Base-by-base conservation (phyloP, 176 grass and related monocot genomes). In the Musa beccarii region DNA sequence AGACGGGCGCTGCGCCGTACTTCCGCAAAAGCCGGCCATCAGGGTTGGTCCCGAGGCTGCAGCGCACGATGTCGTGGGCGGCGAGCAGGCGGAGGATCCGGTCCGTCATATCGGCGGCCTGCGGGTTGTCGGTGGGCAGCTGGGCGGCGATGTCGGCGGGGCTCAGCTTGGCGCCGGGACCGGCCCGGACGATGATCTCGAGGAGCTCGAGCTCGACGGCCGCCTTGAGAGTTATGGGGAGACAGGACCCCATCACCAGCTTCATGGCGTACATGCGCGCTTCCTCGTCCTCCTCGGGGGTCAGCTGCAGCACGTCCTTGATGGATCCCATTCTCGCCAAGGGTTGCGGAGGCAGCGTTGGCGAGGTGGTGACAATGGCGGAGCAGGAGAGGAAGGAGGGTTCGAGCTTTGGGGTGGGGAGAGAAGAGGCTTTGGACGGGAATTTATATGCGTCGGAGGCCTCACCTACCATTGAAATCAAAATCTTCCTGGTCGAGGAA, bases 191-290 rank as follows among this genome's bases (percentile, higher is more conserved):
- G 16, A 96, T 76, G 51, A 72, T 86, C 49, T 92, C 87, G 0
- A 96, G 93, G 23, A 96, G 85, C 11, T 80, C 90, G 20, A 96
- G 90, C 84, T 96, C 93, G 51, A 96, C 78, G n/a, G 93, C 89
- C 65, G 83, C 85, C 76, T 97, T 97, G 0, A 97, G 93, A 29
- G 89, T 90, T 89, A 97, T 97, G 25, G 93, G 93, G 59, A 93
- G 93, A 83, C 83, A 13, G 90, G 90, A 6, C 25, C 87, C 68
- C 55, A 81, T 88, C 63, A 20, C 79, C 75, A 97, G 93, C 82
- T 83, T 81, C 71, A 92, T 0, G 1, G 93, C 90, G 54, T 77
- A 83, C 90, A 89, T 84, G 85, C 93, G 93, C 52, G 90, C 90
- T 55, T 89, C 81, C 84, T 97, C 93, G 22, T 97, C 93, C 11